These are phyloP conservation scores for Starmerella sp. DNA, from an alignment of 805 yeast genomes.

Conservation along the genomic window DNA sequence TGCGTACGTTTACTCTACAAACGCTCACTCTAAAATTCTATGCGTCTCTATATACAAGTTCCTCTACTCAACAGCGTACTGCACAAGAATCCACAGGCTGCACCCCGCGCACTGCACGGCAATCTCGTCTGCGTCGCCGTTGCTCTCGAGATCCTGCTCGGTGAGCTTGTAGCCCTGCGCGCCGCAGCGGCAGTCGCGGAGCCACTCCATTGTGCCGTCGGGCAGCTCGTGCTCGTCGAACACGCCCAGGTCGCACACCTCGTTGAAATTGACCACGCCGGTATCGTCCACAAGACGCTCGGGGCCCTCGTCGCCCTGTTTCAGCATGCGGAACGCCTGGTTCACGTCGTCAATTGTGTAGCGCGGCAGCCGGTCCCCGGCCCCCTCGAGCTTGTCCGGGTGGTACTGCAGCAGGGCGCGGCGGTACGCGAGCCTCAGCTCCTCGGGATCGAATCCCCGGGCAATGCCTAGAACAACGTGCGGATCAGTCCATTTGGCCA, in stretches of 20 bases:
- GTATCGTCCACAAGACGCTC: conserved; percentile 39
- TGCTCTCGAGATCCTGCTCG: conserved; percentile 50
- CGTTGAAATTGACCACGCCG: conserved; percentile 54
- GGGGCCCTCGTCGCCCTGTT: conserved; percentile 21
- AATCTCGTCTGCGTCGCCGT: conserved; percentile 49
- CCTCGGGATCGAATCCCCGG: conserved; percentile 32
- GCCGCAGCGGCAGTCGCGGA: conserved; percentile 29
- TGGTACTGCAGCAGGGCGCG: conserved; percentile 50
- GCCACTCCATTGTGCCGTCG: conserved; percentile 24
- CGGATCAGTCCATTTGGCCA: conserved; percentile 24
- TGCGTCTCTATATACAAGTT: too few species aligned
- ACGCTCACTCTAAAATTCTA: too few species aligned
- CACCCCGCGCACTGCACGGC: conserved; percentile 74
- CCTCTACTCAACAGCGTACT: conserved; percentile 32
- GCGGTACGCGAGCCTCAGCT: conserved; percentile 54
- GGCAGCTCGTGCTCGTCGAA: conserved; percentile 28
- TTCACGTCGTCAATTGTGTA: conserved; percentile 39
- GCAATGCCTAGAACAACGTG: conserved; percentile 48
- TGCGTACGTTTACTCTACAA: too few species aligned
- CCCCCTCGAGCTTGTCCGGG: conserved; percentile 55
- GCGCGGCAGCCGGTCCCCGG: neutral
- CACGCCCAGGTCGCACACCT: conserved; percentile 46
- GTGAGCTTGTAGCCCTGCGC: conserved; percentile 44
- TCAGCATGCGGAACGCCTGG: conserved; percentile 45
- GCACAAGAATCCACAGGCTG: conserved; percentile 74